Evolutionary conservation across 805 yeast genomes (phyloP).

Genomic region (Isabelozyma heimii): DNA sequence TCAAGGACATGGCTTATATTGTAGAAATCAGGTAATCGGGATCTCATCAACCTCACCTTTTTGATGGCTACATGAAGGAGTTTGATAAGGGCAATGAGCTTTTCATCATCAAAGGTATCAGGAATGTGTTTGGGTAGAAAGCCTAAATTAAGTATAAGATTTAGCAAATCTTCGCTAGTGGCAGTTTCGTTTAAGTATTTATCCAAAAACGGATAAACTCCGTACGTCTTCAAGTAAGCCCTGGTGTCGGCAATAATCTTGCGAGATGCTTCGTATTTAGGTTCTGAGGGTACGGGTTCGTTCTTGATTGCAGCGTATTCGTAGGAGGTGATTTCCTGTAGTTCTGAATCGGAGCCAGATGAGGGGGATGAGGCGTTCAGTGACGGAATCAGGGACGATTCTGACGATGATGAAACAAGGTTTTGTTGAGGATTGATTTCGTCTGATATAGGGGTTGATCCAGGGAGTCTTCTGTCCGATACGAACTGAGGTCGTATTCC

Average conservation of each 20-base stretch:
- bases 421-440: too few species aligned
- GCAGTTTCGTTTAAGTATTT: conserved; percentile 62
- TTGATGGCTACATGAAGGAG: conserved; percentile 63
- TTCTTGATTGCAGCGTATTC: conserved; percentile 1
- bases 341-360: conserved; percentile 1
- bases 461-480: background rate
- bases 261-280: conserved; percentile 1
- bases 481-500: background rate
- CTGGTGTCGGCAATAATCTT: conserved; percentile 20
- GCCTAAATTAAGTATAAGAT: conserved; percentile 62
- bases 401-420: too few species aligned
- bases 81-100: conserved; percentile 46
- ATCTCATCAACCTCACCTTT: conserved; percentile 55
- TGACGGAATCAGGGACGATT: too few species aligned
- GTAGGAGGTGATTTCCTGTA: conserved; percentile 2
- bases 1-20: conserved; percentile 58
- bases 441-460: too few species aligned
- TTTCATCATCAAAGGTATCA: conserved; percentile 36
- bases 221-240: conserved; percentile 54
- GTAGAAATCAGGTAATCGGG: conserved; percentile 50
- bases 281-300: background rate
- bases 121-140: conserved; percentile 39
- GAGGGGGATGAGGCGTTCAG: conserved; percentile 3
- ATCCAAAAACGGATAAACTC: conserved; percentile 58
- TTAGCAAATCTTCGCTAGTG: conserved; percentile 53